phyloP scores from a whole-genome alignment of 2,329 filamentous ascomycete genomes.

The Uncinocarpus reesii region DNA sequence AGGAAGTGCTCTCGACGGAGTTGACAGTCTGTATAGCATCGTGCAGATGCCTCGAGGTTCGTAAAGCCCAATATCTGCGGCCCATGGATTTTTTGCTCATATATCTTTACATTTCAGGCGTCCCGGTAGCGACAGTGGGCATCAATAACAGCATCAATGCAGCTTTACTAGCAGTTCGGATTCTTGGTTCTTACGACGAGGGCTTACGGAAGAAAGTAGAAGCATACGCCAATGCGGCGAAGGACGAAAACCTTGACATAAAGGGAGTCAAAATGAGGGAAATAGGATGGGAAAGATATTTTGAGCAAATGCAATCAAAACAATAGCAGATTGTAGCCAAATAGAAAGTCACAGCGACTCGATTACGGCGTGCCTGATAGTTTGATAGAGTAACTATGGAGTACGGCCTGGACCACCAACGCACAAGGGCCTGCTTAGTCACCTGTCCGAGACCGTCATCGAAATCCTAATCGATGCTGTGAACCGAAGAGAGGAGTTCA shows the following conservation, averaged over 20 bases:
- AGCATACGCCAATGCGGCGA: constrained; percentile 34
- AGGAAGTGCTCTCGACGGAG: constrained; percentile 60
- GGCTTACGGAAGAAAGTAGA: constrained; percentile 35
- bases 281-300: constrained; percentile 37
- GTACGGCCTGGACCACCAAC: too few species aligned
- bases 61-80: constrained; percentile 20
- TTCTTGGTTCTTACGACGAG: constrained; percentile 47
- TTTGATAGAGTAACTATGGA: too few species aligned
- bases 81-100: constrained; percentile 17
- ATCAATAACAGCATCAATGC: constrained; percentile 76
- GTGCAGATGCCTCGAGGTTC: constrained; percentile 61
- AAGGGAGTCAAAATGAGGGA: constrained; percentile 37
- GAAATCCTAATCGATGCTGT: too few species aligned
- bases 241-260: constrained; percentile 34
- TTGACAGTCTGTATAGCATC: constrained; percentile 61
- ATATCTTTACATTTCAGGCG: constrained; percentile 39
- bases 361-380: too few species aligned
- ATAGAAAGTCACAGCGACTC: too few species aligned
- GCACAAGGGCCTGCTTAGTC: too few species aligned
- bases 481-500: too few species aligned
- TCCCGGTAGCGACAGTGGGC: constrained; percentile 64
- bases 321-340: too few species aligned
- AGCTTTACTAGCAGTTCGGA: constrained; percentile 58
- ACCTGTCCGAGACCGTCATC: too few species aligned
- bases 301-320: constrained; percentile 31